Evolutionary conservation across 1,139 yeast genomes (phyloP).

Genomic region (Tardiomyces digboiensis): DNA sequence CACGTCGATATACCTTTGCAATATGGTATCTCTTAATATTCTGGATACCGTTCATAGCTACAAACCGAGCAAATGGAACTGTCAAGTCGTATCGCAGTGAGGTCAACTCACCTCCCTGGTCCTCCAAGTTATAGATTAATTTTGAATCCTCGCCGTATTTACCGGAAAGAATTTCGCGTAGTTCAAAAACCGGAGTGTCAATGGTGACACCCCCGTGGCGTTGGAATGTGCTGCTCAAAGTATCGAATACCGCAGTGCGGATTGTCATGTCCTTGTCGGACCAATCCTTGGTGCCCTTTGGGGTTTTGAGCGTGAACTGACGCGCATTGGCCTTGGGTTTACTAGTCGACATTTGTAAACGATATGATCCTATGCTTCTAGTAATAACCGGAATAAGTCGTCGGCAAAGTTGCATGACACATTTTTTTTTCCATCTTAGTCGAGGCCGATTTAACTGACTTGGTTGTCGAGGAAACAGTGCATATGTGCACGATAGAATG

Average conservation of each 20-base stretch:
- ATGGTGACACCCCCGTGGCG: slow-evolving; percentile 97
- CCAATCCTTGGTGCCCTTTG: slow-evolving; percentile 97
- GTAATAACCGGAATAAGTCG: no score
- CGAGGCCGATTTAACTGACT: no score
- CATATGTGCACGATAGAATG: no score
- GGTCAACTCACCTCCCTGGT: slow-evolving; percentile 97
- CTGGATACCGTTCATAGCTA: slow-evolving; percentile 88
- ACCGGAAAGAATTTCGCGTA: slow-evolving; percentile 90
- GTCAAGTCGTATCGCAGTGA: slow-evolving; percentile 93
- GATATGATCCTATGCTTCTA: no score
- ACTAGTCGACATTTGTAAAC: no score
- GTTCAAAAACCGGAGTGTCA: slow-evolving; percentile 95
- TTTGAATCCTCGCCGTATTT: slow-evolving; percentile 98
- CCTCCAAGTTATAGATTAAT: slow-evolving; percentile 88
- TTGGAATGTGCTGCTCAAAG: slow-evolving; percentile 67
- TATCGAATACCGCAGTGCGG: slow-evolving; percentile 74
- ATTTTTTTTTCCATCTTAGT: background rate
- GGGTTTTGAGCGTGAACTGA: slow-evolving; percentile 75
- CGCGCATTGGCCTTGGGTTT: slow-evolving; percentile 9
- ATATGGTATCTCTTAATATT: slow-evolving; percentile 90
- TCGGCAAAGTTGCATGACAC: background rate
- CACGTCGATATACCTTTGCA: slow-evolving; percentile 97
- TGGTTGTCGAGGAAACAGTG: no score
- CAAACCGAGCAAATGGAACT: slow-evolving; percentile 95
- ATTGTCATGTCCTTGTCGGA: slow-evolving; percentile 95